Base-by-base conservation (phyloP, 495 filamentous ascomycete species). In the Lasiosphaeria hispida region DNA sequence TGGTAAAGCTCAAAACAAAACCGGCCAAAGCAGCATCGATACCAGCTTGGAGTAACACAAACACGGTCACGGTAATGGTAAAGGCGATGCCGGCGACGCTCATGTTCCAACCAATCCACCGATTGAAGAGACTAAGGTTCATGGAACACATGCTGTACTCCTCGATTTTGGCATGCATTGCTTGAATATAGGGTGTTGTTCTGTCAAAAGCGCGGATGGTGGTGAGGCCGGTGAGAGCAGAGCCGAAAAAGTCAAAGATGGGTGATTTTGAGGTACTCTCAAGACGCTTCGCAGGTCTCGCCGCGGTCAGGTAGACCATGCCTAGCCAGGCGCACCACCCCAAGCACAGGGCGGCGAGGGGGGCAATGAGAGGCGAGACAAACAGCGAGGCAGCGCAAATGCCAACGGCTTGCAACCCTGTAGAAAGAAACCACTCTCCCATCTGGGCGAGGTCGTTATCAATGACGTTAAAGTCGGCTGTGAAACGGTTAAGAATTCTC, bases 21-120 rank as follows among this genome's bases (percentile, higher is more conserved):
- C 89, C 89, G 11, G 89, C 89, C 4, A 91, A 75, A 1, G 87
- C 77, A 2, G 88, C 86, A 23, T 86, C 83, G 48, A 90, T 85
- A 14, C 71, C 72, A 0, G 81, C 79, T 2, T 80, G 66, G 7
- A 81, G 66, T 7, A 90, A 76, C 15, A 90, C 82, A 5, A 88
- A 70, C 0, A 73, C 72, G 0, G 86, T 83, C 1, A 89, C 83
- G 11, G 85, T 62, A 14, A 73, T 65, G 7, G 85, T 76, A 62
- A 91, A 92, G 18, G 86, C 61, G 3, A 84, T 82, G 11, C 88
- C 89, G 17, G 88, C 70, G 4, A 86, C 39, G 10, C 79, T 72
- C 81, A 90, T 85, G 33, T 87, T 79, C 68, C 85, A 81, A 3
- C 77, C 81, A 44, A 91, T 73, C 87, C 87, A 90, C 35, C 85